Evolutionary conservation across 1,284 basidiomycete species (phyloP), one percentile per base, ranked within the genome.

Genomic region (Heterobasidion annosum): DNA sequence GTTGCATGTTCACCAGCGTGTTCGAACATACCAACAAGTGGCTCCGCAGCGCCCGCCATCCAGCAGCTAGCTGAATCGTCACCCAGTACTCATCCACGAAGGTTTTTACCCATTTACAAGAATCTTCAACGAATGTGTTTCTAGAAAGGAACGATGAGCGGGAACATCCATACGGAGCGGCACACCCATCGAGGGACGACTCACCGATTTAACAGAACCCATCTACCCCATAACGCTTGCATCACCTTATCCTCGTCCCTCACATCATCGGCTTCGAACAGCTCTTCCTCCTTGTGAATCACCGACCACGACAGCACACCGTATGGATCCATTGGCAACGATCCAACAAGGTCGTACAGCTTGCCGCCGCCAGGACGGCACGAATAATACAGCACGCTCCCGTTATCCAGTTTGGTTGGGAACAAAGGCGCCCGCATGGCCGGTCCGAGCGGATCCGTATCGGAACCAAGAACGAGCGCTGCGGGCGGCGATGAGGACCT

Each of bases 201-300:
- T 57, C 54, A 85, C 85, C 80, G 67, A 61, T 87, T 76, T 37
- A 83, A 65, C 51, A 82, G 67, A 2, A 88, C 84, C 86, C 85
- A 90, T 54, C 88, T 66, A 18, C 72, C 77, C 88, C 87, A 89
- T 8, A 90, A 67, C 1, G 85, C 84, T 55, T 82, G 77, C 72
- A 90, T 83, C 4, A 87, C 80, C 64, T 89, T 90, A 57, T 84
- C 79, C 56, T 88, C 85, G 57, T 88, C 85, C 33, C 73, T 70
- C 5, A 88, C 68, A 60, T 85, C 80, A 57, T 85, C 81, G 45
- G 76, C 68, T 57, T 87, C 83, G 56, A 80, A 87, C 0, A 89
- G 72, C 58, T 87, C 85, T 53, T 88, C 88, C 61, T 89, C 86
- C 43, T 77, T 69, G 54, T 88, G 85, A 2, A 84, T 51, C 13